A percentile compares a stretch with the other conserved stretches of the same genome.
phyloP scores from a whole-genome alignment of 1,284 basidiomycete species.

The Cryptococcus floricola region DNA sequence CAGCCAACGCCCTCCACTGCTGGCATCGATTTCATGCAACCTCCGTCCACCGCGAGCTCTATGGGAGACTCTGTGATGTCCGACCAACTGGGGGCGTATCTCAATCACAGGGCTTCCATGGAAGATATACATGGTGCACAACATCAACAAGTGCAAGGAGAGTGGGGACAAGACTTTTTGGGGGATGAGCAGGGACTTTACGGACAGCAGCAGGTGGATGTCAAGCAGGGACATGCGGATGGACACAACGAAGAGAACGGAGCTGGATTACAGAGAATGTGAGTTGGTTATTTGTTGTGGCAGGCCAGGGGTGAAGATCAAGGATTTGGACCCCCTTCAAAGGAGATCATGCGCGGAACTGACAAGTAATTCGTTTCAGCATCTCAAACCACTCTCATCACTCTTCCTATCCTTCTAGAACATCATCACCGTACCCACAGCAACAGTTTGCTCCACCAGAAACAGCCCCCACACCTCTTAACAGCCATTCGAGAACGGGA shows the following conservation, averaged over 20 bases:
- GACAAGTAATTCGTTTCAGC: conserved; percentile 11
- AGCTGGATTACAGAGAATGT: conserved; percentile 33
- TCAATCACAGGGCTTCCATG: not conserved
- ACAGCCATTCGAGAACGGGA: conserved; percentile 9
- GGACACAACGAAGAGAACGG: not conserved
- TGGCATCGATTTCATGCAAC: conserved; percentile 6
- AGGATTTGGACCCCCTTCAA: no score
- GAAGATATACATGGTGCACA: not conserved
- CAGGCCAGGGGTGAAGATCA: no score
- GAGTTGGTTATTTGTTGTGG: conserved; percentile 13
- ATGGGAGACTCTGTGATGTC: conserved; percentile 7
- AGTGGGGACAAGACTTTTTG: conserved; percentile 15
- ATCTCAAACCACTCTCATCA: conserved; percentile 30
- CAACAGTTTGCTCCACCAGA: conserved; percentile 3
- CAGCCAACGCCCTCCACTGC: conserved; percentile 6
- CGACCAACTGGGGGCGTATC: conserved; percentile 14
- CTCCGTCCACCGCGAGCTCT: conserved; percentile 10
- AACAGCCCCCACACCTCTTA: conserved; percentile 2
- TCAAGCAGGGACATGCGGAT: conserved; percentile 5
- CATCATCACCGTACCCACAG: conserved; percentile 9
- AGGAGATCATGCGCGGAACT: not conserved
- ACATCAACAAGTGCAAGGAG: not conserved
- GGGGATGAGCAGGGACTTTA: not conserved
- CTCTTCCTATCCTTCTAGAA: conserved; percentile 8
- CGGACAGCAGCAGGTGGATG: conserved; percentile 9